Evolutionary conservation across 73 alveolate species (phyloP).

Genomic region (Tetrahymena elliotti): DNA sequence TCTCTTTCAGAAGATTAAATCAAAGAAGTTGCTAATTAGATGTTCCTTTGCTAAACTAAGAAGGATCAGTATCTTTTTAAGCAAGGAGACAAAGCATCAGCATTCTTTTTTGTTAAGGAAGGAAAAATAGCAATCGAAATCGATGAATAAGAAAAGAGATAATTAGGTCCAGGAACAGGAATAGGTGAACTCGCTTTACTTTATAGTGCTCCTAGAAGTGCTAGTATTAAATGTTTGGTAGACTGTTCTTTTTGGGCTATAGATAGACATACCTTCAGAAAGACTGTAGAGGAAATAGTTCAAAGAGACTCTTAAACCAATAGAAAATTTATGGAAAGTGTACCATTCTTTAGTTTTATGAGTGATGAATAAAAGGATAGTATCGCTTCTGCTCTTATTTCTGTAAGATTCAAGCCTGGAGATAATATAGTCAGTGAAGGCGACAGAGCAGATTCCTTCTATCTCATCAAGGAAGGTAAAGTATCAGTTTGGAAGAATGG

Average conservation of each 20-base stretch:
- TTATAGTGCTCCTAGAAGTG: slow-evolving; percentile 93
- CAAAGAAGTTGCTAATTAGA: slow-evolving; percentile 3
- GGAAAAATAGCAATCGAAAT: slow-evolving; percentile 50
- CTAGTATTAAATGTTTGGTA: slow-evolving; percentile 78
- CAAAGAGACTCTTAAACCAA: slow-evolving; percentile 38
- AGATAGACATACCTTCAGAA: slow-evolving; percentile 81
- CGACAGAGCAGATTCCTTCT: slow-evolving; percentile 37
- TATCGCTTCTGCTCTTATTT: slow-evolving; percentile 31
- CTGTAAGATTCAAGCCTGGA: slow-evolving; percentile 35
- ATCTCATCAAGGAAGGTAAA: slow-evolving; percentile 31
- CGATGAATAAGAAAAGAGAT: slow-evolving; percentile 51
- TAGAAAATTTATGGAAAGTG: slow-evolving; percentile 36
- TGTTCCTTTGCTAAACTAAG: slow-evolving; percentile 21
- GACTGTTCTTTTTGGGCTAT: slow-evolving; percentile 80
- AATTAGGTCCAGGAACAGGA: slow-evolving; percentile 70
- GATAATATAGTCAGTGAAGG: slow-evolving; percentile 25
- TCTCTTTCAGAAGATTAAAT: slow-evolving; percentile 19
- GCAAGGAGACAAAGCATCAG: slow-evolving; percentile 43
- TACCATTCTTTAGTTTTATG: slow-evolving; percentile 40
- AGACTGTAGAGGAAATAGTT: slow-evolving; percentile 74
- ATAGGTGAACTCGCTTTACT: slow-evolving; percentile 96
- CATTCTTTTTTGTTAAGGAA: slow-evolving; percentile 23
- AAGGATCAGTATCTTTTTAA: slow-evolving; percentile 24
- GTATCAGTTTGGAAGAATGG: slow-evolving; percentile 32
- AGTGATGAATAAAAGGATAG: slow-evolving; percentile 28